These are phyloP conservation scores for Gossypium ekmanianum DNA, from an alignment of 345 rosid species.

Conservation along the genomic window DNA sequence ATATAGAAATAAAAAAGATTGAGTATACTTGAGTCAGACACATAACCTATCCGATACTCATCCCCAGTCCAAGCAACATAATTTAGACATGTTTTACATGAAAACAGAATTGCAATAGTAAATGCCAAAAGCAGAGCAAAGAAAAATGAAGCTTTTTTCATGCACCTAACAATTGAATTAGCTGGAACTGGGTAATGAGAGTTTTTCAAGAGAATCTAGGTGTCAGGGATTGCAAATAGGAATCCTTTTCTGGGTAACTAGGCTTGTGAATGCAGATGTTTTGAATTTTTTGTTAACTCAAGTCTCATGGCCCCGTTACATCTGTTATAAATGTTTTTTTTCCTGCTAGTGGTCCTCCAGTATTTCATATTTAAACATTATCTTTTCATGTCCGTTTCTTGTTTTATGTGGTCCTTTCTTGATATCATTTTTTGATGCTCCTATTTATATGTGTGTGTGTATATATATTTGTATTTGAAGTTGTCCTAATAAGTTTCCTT, in stretches of 20 bases:
- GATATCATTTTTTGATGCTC: conserved; percentile 29
- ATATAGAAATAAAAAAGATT: too few species aligned
- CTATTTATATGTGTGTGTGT: neutral
- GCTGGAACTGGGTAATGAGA: neutral
- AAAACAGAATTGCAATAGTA: neutral
- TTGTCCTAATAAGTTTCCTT: conserved; percentile 9
- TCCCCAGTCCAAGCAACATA: too few species aligned
- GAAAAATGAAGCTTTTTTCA: neutral
- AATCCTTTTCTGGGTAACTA: neutral
- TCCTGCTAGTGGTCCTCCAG: conserved; percentile 9
- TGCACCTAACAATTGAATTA: neutral
- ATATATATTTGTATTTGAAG: neutral
- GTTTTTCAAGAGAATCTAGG: neutral
- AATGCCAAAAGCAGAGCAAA: neutral
- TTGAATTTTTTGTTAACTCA: conserved; percentile 4
- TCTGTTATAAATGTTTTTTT: neutral
- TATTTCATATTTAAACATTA: conserved; percentile 7
- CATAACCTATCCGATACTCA: too few species aligned
- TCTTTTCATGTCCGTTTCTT: neutral
- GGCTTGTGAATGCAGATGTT: neutral
- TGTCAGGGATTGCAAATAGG: neutral
- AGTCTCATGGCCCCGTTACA: neutral
- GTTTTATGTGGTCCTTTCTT: conserved; percentile 36
- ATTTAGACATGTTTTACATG: too few species aligned
- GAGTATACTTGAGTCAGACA: too few species aligned